Evolutionary conservation across 192 early-diverging fungal genomes (phyloP).

Genomic region (Coemansia sp.): DNA sequence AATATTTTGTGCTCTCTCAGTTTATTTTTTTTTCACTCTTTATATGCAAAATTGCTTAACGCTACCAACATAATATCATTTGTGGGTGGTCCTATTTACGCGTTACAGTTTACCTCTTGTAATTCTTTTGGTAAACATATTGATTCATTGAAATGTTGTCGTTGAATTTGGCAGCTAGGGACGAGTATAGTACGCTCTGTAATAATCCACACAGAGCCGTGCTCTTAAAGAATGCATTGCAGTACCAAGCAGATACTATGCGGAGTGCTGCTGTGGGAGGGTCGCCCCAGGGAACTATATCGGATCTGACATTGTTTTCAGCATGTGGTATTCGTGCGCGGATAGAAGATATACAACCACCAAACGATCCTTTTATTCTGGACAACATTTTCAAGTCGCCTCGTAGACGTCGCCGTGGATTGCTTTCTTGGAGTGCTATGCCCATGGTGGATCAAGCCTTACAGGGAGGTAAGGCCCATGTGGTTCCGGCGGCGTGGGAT

Average conservation of each 20-base stretch:
- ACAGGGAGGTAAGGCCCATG: neutral
- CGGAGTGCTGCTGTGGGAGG: conserved; percentile 11
- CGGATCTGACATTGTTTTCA: conserved; percentile 34
- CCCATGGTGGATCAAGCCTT: neutral
- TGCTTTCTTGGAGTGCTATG: conserved; percentile 44
- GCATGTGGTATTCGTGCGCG: conserved; percentile 20
- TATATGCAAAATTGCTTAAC: neutral
- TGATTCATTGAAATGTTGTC: no score
- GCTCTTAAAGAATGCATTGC: conserved; percentile 43
- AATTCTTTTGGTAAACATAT: no score
- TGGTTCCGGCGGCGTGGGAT: conserved; percentile 23
- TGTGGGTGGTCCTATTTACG: no score
- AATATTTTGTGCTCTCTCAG: neutral
- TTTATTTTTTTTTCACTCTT: neutral
- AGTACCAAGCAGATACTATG: conserved; percentile 20
- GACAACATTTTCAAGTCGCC: conserved; percentile 53
- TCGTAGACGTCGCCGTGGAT: conserved; percentile 36
- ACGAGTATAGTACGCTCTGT: conserved; percentile 37
- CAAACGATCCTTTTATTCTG: conserved; percentile 41
- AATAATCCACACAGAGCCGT: conserved; percentile 35
- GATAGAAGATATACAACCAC: conserved; percentile 32
- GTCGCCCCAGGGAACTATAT: conserved; percentile 9
- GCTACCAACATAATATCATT: no score
- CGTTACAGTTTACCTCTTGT: no score
- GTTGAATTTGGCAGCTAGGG: no score